Conservation (phyloP, 495 filamentous ascomycete species). For the Aspergillus cavernicola region DNA sequence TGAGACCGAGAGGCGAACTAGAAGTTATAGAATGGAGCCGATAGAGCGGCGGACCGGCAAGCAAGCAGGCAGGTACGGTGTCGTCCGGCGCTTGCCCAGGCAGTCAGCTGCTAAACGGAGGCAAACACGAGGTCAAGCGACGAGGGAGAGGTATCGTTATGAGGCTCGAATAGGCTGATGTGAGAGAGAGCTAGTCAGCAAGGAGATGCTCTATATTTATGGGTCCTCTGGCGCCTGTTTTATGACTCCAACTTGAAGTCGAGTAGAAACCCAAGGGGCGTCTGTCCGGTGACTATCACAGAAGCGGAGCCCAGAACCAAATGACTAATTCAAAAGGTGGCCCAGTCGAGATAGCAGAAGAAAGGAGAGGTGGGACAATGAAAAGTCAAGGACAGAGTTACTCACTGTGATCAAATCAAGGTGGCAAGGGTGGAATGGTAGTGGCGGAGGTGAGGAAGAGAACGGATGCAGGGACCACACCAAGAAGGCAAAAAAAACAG, state of each 20-base stretch:
- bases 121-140: slow-evolving; percentile 5
- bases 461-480: slow-evolving; percentile 23
- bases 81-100: slow-evolving; percentile 22
- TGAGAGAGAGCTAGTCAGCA: slow-evolving; percentile 21
- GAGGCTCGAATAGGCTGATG: slow-evolving; percentile 16
- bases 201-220: slow-evolving; percentile 11
- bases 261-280: slow-evolving; percentile 10
- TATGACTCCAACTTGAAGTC: slow-evolving; percentile 21
- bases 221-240: slow-evolving; percentile 14
- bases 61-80: slow-evolving; percentile 23
- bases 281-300: slow-evolving; percentile 21
- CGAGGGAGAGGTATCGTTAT: slow-evolving; percentile 3
- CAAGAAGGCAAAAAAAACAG: slow-evolving; percentile 9
- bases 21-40: slow-evolving; percentile 22
- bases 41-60: slow-evolving; percentile 22
- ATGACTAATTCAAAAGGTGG: slow-evolving; percentile 19
- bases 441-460: slow-evolving; percentile 19
- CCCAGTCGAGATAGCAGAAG: slow-evolving; percentile 12
- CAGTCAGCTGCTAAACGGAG: slow-evolving; percentile 22
- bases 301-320: slow-evolving; percentile 17
- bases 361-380: slow-evolving; percentile 1
- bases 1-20: slow-evolving; percentile 17
- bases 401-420: slow-evolving; percentile 21
- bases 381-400: slow-evolving; percentile 19
- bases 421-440: slow-evolving; percentile 12